Conservation (phyloP, 768 basidiomycete species). For the Trametes coccinea region DNA sequence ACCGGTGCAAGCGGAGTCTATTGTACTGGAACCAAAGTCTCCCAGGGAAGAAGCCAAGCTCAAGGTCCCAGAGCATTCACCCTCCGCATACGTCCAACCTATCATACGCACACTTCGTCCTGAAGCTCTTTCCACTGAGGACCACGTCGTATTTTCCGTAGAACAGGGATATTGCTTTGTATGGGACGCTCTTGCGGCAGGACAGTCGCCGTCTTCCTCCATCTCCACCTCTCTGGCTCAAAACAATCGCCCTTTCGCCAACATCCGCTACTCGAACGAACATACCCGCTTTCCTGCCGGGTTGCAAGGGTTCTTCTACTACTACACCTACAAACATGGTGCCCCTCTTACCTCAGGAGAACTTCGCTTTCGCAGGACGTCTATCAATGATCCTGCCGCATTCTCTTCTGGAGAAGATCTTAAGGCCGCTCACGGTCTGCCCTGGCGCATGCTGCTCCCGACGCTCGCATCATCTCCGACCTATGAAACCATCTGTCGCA, state of each 20-base stretch:
- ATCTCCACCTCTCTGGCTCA: not conserved
- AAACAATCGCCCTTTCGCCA: not conserved
- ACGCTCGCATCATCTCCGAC: not conserved
- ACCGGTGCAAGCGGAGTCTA: too few relatives aligned
- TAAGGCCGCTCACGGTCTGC: not conserved
- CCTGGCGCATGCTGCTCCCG: slow-evolving; percentile 2
- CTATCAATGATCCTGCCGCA: not conserved
- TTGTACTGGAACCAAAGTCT: too few relatives aligned
- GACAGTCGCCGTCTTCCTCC: not conserved
- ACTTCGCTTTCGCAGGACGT: slow-evolving; percentile 3
- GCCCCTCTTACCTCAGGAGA: not conserved
- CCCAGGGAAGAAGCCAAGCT: too few relatives aligned
- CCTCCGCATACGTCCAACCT: not conserved
- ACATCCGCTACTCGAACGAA: not conserved
- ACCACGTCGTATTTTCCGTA: not conserved
- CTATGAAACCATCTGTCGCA: not conserved
- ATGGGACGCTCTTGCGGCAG: slow-evolving; percentile 1
- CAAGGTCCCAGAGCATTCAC: not conserved
- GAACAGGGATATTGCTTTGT: slow-evolving; percentile 2
- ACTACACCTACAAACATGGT: not conserved
- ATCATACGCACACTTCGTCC: slow-evolving; percentile 1
- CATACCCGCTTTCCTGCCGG: not conserved
- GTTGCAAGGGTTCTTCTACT: slow-evolving; percentile 1
- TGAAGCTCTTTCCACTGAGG: not conserved
- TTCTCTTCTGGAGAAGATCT: slow-evolving; percentile 3